Base-by-base conservation (phyloP, 148 eudicot species). In the Chenopodium quinoa region DNA sequence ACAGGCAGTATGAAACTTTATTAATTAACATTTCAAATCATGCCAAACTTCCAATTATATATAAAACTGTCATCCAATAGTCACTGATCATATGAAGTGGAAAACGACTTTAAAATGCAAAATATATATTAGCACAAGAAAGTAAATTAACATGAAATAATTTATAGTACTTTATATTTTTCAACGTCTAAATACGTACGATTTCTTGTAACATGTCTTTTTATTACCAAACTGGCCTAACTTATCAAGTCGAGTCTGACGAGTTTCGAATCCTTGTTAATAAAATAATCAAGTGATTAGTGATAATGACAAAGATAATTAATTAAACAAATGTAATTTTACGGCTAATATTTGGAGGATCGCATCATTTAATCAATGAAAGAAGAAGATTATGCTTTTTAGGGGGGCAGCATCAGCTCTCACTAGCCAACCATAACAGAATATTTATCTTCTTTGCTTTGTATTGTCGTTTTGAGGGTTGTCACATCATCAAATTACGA, bases 371-470 rank as follows among this genome's bases (percentile, higher is more conserved):
- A 62, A 48, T 48, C 14, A 62, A 31, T 4, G 7, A 4, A 46
- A 62, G 9, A 12, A 9, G 66, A 20, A 62, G 23, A 62, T 40
- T 4, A 14, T 46, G 23, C 12, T 78, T 64, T 46, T 75, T 12
- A 7, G 31, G 47, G 66, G 50, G 78, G 27, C 27, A 58, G 25
- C 74, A 78, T 78, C 80, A 78, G 23, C 47, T 78, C 44, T 78
- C 73, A 46, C 80, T 64, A 77, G 64, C 81, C 75, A 78, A 68
- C 48, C 81, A 68, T 68, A 68, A 69, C 47, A 19, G 81, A 78
- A 78, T 78, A 68, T 67, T 66, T 48, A 54, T 69, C 48, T 12
- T 46, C 81, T 78, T 37, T 29, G 29, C 73, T 16, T 79, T 78
- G 52, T 2, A 19, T 47, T 48, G 56, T 32, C 34, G 7, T 47